Conservation (phyloP, 2,329 filamentous ascomycete genomes). For the Trichophyton verrucosum region DNA sequence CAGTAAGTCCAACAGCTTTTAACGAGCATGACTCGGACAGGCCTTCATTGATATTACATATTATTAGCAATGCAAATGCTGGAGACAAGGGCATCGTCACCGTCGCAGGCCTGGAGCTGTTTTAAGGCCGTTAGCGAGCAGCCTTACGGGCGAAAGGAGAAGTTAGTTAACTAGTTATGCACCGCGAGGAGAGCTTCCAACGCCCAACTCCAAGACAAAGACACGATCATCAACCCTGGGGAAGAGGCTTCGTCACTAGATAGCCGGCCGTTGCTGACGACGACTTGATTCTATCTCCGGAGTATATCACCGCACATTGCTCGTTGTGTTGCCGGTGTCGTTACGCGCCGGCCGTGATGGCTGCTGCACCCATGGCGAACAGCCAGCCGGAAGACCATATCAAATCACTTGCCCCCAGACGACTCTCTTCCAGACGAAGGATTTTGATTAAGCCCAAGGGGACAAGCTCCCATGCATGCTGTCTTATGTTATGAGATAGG, state of each 20-base stretch:
- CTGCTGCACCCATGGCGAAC: background rate
- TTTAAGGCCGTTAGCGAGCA: background rate
- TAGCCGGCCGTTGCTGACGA: background rate
- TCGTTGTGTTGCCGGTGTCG: background rate
- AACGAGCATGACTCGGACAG: no score
- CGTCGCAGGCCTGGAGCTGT: background rate
- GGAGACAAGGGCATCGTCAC: no score
- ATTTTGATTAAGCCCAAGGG: background rate
- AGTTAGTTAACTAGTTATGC: no score
- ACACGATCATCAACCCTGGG: background rate
- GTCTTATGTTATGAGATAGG: background rate
- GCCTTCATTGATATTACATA: no score
- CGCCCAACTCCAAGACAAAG: background rate
- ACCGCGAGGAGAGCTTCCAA: no score
- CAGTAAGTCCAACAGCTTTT: no score
- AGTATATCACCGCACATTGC: background rate
- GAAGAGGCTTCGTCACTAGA: background rate
- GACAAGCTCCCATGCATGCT: background rate
- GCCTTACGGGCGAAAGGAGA: background rate
- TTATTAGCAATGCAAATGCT: no score
- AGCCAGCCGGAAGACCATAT: background rate
- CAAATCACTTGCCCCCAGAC: background rate
- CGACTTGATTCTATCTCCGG: background rate
- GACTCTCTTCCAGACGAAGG: background rate
- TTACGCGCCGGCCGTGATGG: background rate